Conservation (phyloP, 2,329 filamentous ascomycete genomes). For the Biscogniauxia sp. region DNA sequence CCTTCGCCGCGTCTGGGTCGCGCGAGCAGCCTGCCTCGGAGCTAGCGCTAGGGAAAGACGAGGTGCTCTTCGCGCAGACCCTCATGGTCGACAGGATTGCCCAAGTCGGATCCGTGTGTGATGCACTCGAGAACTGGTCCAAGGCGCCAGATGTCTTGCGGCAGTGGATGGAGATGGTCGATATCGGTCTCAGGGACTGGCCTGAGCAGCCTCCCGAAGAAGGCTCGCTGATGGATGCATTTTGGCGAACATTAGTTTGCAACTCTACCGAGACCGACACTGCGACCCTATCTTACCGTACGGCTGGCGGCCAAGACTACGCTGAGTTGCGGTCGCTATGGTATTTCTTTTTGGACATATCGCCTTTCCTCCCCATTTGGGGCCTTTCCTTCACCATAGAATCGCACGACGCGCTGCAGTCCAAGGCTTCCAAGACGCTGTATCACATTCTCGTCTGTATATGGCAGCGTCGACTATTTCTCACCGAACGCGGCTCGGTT, state of each 20-base stretch:
- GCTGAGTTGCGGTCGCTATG: neutral
- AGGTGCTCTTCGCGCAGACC: neutral
- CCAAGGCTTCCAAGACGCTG: neutral
- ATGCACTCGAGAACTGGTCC: neutral
- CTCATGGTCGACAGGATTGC: neutral
- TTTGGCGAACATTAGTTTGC: constrained; percentile 3
- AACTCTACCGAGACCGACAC: neutral
- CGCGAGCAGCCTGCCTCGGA: neutral
- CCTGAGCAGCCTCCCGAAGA: constrained; percentile 2
- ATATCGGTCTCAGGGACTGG: neutral
- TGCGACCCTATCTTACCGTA: constrained; percentile 3
- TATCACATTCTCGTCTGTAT: neutral
- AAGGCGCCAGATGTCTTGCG: neutral
- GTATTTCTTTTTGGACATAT: neutral
- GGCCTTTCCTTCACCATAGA: neutral
- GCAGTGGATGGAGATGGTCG: constrained; percentile 5
- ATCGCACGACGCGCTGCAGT: neutral
- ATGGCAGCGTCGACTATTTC: neutral
- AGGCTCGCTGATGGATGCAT: neutral
- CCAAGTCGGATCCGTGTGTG: neutral
- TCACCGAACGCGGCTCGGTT: constrained; percentile 1
- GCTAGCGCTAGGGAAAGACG: neutral
- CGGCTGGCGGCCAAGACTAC: neutral
- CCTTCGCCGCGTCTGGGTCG: neutral
- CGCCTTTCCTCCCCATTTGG: neutral